Evolutionary conservation across 805 yeast genomes (phyloP), one percentile per base, ranked within the genome.

Genomic region (Hanseniaspora meyeri): DNA sequence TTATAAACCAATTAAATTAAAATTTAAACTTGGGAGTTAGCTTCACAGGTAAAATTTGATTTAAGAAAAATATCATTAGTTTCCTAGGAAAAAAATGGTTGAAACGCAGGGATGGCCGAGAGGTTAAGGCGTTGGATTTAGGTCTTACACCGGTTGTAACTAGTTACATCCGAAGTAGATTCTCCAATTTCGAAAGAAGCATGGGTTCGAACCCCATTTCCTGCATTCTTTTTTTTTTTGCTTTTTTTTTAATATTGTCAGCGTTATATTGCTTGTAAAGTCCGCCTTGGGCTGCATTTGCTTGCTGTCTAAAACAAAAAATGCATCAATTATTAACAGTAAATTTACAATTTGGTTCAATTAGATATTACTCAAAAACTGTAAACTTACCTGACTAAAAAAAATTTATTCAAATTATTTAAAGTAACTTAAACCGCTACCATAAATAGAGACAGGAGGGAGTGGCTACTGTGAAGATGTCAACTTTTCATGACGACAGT

Each of bases 51-150:
- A 19, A 34, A 3, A 24, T 20, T n/a, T 31, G 27, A 4, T 14
- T 9, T 32, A 27, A 46, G 16, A 24, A 24, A n/a, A n/a, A 34
- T 46, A 19, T 37, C 20, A 40, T 16, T 11, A 38, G 39, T 12
- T 29, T 42, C 45, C 6, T 14, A 10, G n/a, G 31, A 42, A 12
- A 24, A n/a, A 27, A 31, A 34, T 64, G 59, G 62, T 51, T 24
- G 45, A 36, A 39, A 19, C 24, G 57, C 57, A 53, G 63, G 65
- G 63, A 63, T 64, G 66, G 66, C 66, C 66, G 66, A 64, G 66
- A 63, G 66, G 66, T 64, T 64, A 64, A 64, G 66, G 66, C 66
- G 66, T 64, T 65, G 63, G 66, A 63, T 64, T 64, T 64, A 64
- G 66, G 66, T 60, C 60, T 34, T 51, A 46, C 36, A 38, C 32